These are phyloP conservation scores for Beauveria sp. DNA, from an alignment of 2,329 filamentous ascomycete species.

Conservation along the genomic window DNA sequence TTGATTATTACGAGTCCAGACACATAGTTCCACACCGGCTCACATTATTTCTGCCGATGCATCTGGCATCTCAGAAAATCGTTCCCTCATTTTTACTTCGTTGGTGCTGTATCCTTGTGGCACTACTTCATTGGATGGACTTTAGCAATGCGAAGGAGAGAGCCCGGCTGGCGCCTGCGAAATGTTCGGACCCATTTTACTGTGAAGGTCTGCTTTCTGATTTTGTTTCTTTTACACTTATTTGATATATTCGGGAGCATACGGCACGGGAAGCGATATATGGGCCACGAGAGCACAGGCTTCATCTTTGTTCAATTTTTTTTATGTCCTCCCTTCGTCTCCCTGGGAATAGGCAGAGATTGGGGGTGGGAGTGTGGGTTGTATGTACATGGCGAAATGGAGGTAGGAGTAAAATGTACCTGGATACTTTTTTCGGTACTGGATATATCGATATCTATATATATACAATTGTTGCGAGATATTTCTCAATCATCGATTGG, in stretches of 20 bases:
- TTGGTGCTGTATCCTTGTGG: too few relatives aligned
- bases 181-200: too few relatives aligned
- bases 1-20: not conserved
- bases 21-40: too few relatives aligned
- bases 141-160: too few relatives aligned
- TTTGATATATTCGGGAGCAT: not conserved
- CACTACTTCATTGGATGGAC: too few relatives aligned
- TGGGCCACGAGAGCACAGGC: not conserved
- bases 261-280: not conserved
- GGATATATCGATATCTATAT: not conserved
- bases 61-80: not conserved
- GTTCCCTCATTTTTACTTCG: too few relatives aligned
- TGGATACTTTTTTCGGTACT: not conserved
- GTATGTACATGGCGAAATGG: not conserved
- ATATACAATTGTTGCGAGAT: not conserved
- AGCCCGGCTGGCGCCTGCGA: too few relatives aligned
- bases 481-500: not conserved
- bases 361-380: not conserved
- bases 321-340: not conserved
- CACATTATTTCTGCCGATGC: too few relatives aligned
- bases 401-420: not conserved
- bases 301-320: not conserved
- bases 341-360: not conserved
- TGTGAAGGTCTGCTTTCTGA: not conserved
- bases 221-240: not conserved